Evolutionary conservation across 1,284 basidiomycete genomes (phyloP), one percentile per base, ranked within the genome.

Genomic region (Ganoderma lucidum): DNA sequence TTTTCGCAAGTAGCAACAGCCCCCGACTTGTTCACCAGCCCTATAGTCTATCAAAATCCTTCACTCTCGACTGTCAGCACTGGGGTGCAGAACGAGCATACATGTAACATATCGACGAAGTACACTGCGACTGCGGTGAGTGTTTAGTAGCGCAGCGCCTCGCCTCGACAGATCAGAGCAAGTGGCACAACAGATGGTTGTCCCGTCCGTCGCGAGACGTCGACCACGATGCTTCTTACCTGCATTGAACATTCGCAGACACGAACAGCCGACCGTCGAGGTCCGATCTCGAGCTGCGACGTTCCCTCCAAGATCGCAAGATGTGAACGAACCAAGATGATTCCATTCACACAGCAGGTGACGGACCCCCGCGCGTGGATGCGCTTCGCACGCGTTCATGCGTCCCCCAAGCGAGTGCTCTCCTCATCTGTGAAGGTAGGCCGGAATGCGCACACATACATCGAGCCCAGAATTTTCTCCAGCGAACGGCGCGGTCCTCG

Each of bases 161-260:
- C 30, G 6, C 53, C 53, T 32, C 30, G 53, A 56, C 5, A 17
- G 30, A 56, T 56, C 53, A 32, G 53, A 30, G 53, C 53, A 14
- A 17, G 53, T 56, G 53, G 30, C 30, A 56, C 53, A 56, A 56
- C 53, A 56, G 53, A 51, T 51, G 48, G 48, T 51, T 23, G 48
- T 28, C 9, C 23, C 48, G 23, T 6, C 48, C 23, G 23, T 44
- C 42, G 42, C 42, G 42, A 44, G 42, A 44, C 23, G 35, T 35
- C 35, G 35, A 35, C 35, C 35, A 3, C 35, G 12, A 14, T 51
- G 48, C 48, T 51, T 51, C 48, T 10, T 23, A 28, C 23, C 48
- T 51, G 48, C 48, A n/a, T 23, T 23, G 23, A 23, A 23, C 23
- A 23, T 51, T 51, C 48, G 48, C 48, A 51, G 48, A 32, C 30